A percentile compares a stretch with the other conserved stretches of the same genome.
Conservation (phyloP, 257 asterid species). For the Salvia rosmarinus region DNA sequence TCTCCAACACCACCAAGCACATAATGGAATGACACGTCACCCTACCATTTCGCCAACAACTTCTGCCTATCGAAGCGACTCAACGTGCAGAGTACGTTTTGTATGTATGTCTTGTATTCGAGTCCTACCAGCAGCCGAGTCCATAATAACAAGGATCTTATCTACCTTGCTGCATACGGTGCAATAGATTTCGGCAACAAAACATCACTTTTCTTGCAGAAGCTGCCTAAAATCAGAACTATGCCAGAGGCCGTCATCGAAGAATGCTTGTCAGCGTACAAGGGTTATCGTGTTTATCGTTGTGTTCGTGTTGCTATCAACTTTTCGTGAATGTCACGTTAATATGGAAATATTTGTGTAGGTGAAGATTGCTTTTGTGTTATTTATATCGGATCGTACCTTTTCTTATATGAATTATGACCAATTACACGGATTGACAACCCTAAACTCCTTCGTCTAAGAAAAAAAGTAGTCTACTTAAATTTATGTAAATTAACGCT, state of each 20-base stretch:
- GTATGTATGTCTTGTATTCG: constrained; percentile 30
- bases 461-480: no score
- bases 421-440: no score
- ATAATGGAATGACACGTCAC: constrained; percentile 8
- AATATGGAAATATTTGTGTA: no score
- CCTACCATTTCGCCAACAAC: constrained; percentile 29
- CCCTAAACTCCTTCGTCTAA: no score
- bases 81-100: constrained; percentile 30
- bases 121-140: constrained; percentile 26
- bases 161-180: constrained; percentile 13
- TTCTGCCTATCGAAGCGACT: constrained; percentile 32
- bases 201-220: neutral
- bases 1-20: neutral
- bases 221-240: neutral
- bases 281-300: no score
- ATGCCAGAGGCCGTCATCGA: neutral
- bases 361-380: no score
- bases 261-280: constrained; percentile 35
- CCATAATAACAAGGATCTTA: constrained; percentile 16
- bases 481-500: no score
- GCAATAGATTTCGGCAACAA: constrained; percentile 34
- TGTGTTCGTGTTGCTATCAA: no score
- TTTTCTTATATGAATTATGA: no score
- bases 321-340: no score
- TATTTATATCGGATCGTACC: no score